phyloP scores from a whole-genome alignment of 139 green algal genomes.

The Penium margaritaceum region DNA sequence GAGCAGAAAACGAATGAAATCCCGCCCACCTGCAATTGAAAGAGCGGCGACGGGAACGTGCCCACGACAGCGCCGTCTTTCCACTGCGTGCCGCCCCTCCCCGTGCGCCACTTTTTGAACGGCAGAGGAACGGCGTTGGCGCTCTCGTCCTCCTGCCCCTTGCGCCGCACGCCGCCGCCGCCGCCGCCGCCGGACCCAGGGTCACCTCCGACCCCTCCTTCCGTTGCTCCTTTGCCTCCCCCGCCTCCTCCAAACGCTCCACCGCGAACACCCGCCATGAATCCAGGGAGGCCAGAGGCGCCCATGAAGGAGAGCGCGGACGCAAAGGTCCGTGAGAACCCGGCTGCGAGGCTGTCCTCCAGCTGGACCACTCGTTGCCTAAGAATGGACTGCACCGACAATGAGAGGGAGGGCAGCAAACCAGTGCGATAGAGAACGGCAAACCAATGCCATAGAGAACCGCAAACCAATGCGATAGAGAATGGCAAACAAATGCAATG shows the following conservation, averaged over 20 bases:
- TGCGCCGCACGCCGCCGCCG: too few species aligned
- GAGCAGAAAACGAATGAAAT: too few species aligned
- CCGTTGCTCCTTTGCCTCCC: too few species aligned
- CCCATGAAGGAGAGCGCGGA: not conserved
- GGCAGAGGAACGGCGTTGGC: not conserved
- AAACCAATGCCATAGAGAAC: too few species aligned
- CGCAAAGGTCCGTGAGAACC: not conserved
- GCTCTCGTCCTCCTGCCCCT: not conserved
- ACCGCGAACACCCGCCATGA: too few species aligned
- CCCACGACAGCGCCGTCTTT: not conserved
- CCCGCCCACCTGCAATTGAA: not conserved
- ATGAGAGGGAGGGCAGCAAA: not conserved
- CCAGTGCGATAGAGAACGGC: too few species aligned
- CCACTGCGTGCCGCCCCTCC: not conserved
- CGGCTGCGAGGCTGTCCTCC: not conserved
- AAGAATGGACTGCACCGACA: not conserved
- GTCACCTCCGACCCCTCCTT: too few species aligned
- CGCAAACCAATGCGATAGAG: too few species aligned
- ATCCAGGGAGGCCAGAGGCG: too few species aligned
- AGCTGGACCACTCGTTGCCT: not conserved
- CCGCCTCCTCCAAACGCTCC: too few species aligned
- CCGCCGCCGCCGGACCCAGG: too few species aligned
- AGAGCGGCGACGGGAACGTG: not conserved
- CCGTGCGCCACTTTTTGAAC: slow-evolving; percentile 3
- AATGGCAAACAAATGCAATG: too few species aligned